Base-by-base conservation (phyloP, 2,329 filamentous ascomycete genomes). In the Fusarium bactridioides region DNA sequence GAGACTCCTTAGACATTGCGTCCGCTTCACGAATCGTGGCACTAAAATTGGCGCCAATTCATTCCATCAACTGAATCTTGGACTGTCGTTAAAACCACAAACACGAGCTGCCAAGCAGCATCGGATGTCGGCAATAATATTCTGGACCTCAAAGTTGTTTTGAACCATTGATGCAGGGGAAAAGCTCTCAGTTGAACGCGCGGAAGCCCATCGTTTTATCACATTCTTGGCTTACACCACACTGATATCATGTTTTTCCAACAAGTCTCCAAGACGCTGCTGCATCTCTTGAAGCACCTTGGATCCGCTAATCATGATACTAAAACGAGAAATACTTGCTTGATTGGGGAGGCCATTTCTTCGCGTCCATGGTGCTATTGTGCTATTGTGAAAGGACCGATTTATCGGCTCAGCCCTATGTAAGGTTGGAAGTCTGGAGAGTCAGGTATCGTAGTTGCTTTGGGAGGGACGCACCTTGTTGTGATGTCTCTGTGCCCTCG, bases 381-480 rank as follows among this genome's bases (percentile, higher is more conserved):
- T 69, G 4, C 67, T 81, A 12, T 40, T 81, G 3, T 80, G 79
- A 12, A 78, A 77, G 31, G 27, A 64, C 23, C 73, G 74, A 6
- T 81, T 81, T 44, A 63, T 43, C 3, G 51, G 35, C 23, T 58
- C n/a, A n/a, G 48, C 23, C n/a, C 68, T 80, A 4, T 80, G 81
- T 80, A 35, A 16, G 31, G 31, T 35, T 4, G 80, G 82, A 7
- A 3, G 58, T 83, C 5, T 83, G 77, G 75, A 76, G 79, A 31
- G 72, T 81, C 27, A 72, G 72, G 3, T 80, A 75, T 40, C 77
- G 76, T 3, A 81, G 78, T 55, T 76, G 72, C 18, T 83, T 78
- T 54, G 80, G 35, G 76, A 82, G 55, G 37, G 57, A 66, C 65
- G 81, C 80, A 4, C 75, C 83, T 10, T 83, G 80, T 62, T 81